Conservation (phyloP, 1,284 basidiomycete species). For the Gastroboletus turbinatus region DNA sequence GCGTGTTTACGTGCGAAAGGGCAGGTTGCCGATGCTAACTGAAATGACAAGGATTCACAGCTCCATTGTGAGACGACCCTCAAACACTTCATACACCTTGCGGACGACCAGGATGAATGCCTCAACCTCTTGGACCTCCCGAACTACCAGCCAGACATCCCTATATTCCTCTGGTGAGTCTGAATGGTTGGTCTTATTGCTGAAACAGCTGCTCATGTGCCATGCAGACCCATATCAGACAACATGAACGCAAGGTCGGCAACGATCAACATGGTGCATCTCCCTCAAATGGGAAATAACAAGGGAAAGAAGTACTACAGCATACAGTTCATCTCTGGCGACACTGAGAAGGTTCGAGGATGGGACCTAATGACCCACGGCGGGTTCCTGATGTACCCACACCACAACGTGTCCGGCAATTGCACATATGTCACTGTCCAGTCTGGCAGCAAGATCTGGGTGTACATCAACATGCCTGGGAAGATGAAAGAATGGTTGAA, state of each 20-base stretch:
- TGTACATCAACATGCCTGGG: background rate
- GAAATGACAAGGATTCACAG: too few species aligned
- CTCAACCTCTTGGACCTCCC: too few species aligned
- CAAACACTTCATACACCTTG: too few species aligned
- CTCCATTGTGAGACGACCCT: too few species aligned
- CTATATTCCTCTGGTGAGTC: too few species aligned
- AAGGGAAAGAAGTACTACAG: background rate
- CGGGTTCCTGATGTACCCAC: background rate
- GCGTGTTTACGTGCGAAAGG: too few species aligned
- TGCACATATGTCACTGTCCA: background rate
- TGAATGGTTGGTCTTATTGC: fast-evolving
- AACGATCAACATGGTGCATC: background rate
- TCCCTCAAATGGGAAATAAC: fast-evolving
- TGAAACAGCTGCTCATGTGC: too few species aligned
- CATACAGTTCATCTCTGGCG: background rate
- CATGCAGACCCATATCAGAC: background rate
- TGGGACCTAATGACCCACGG: background rate
- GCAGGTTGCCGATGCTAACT: too few species aligned
- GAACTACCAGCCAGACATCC: too few species aligned
- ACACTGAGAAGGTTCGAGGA: background rate
- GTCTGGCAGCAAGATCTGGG: background rate
- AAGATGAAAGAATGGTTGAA: background rate
- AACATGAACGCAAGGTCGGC: background rate
- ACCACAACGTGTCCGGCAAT: fast-evolving
- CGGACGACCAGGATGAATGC: too few species aligned